These are phyloP conservation scores for Eucalyptus grandis DNA, from an alignment of 345 rosid genomes.

Conservation along the genomic window DNA sequence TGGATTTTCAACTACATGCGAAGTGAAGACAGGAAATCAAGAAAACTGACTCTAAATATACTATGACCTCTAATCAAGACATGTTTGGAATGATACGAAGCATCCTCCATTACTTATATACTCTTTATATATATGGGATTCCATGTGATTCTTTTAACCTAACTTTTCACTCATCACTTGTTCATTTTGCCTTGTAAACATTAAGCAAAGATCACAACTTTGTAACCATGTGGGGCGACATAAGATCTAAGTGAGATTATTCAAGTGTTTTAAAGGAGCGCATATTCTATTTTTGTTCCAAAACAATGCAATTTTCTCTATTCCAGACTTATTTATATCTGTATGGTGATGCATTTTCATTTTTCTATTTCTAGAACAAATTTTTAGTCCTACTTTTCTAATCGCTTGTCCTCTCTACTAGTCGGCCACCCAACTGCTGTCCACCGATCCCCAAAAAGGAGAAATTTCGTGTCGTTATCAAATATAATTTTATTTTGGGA, in stretches of 20 bases:
- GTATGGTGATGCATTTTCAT: accelerated
- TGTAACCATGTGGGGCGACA: not conserved
- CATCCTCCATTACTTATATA: not conserved
- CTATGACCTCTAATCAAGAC: not conserved
- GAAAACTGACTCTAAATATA: not conserved
- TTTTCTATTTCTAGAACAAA: no score
- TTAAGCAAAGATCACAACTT: not conserved
- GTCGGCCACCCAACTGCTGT: accelerated
- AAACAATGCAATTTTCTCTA: no score
- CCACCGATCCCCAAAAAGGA: accelerated
- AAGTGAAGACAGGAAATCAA: not conserved
- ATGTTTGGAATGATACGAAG: not conserved
- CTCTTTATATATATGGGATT: not conserved
- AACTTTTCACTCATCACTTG: not conserved
- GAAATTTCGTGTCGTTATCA: no score
- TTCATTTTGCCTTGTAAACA: not conserved
- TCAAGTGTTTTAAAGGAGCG: not conserved
- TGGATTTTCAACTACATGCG: not conserved
- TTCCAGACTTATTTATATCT: no score
- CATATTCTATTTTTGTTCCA: no score
- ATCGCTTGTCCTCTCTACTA: no score
- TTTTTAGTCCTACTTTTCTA: no score
- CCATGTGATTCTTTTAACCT: not conserved
- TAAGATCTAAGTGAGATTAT: not conserved
- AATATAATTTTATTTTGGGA: no score